Conservation (phyloP, 2,329 filamentous ascomycete genomes). For the Beauveria sp. region DNA sequence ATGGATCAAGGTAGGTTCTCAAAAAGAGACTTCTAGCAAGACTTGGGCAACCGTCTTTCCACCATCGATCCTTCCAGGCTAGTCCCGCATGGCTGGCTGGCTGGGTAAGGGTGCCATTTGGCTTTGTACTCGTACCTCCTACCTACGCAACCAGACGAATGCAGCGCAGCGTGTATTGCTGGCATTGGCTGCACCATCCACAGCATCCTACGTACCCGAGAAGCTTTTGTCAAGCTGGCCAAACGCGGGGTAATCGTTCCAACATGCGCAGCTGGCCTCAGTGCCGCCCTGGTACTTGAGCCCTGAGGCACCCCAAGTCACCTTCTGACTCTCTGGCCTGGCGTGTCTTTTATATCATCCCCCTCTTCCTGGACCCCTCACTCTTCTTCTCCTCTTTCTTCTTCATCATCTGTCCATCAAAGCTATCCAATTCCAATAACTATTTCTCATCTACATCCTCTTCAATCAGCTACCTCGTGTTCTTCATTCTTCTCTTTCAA, state of each 20-base stretch:
- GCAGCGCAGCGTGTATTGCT: constrained; percentile 1
- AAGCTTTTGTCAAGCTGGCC: neutral
- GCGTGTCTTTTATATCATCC: constrained; percentile 7
- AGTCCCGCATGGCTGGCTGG: neutral
- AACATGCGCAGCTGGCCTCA: neutral
- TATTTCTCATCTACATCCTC: constrained; percentile 16
- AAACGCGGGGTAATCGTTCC: constrained; percentile 11
- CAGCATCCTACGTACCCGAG: neutral
- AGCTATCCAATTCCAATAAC: neutral
- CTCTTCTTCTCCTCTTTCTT: neutral
- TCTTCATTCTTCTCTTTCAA: neutral
- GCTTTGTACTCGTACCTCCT: neutral
- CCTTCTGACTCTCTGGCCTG: neutral
- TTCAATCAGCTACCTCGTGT: constrained; percentile 15
- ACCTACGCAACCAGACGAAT: constrained; percentile 7
- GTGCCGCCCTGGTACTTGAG: neutral
- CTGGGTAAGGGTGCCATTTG: constrained; percentile 1
- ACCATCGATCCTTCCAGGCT: neutral
- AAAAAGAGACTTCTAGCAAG: neutral
- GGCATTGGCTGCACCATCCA: neutral
- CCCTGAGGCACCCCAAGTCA: constrained; percentile 10
- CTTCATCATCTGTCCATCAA: constrained; percentile 9
- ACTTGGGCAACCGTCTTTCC: neutral
- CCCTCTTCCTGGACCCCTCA: constrained; percentile 6
- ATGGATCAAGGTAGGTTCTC: neutral